phyloP scores from a whole-genome alignment of 2,329 filamentous ascomycete genomes.

The Chrysoporthe deuterocubensis region DNA sequence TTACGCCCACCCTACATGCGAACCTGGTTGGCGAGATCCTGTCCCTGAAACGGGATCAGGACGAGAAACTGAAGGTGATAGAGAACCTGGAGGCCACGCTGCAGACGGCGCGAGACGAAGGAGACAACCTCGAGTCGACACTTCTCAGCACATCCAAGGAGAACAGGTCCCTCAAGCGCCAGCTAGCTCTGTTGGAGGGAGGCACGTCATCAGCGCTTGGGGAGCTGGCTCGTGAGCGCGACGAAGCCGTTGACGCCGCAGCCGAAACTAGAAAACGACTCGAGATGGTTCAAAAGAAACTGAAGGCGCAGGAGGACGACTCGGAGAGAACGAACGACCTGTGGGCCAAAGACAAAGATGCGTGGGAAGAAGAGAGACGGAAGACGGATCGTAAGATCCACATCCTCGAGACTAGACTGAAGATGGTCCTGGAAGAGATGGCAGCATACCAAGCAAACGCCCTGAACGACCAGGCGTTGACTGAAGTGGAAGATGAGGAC shows the following conservation, averaged over 20 bases:
- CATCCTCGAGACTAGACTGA: slow-evolving; percentile 85
- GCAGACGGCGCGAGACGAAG: slow-evolving; percentile 72
- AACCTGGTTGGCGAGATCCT: slow-evolving; percentile 95
- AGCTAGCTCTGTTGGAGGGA: slow-evolving; percentile 84
- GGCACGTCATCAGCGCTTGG: slow-evolving; percentile 85
- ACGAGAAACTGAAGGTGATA: slow-evolving; percentile 85
- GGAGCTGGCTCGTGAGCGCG: slow-evolving; percentile 82
- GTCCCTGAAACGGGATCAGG: slow-evolving; percentile 82
- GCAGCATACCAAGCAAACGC: slow-evolving; percentile 65
- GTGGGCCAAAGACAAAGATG: slow-evolving; percentile 83
- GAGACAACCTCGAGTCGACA: slow-evolving; percentile 69
- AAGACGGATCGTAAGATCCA: slow-evolving; percentile 84
- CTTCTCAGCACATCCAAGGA: slow-evolving; percentile 73
- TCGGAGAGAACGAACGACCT: slow-evolving; percentile 75
- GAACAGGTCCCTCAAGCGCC: slow-evolving; percentile 77
- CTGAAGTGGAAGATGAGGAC: slow-evolving; percentile 58
- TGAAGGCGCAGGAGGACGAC: slow-evolving; percentile 81
- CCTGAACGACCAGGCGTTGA: slow-evolving; percentile 40
- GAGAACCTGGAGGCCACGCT: slow-evolving; percentile 80
- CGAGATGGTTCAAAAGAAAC: slow-evolving; percentile 76
- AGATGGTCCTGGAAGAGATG: slow-evolving; percentile 83
- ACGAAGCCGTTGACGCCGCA: slow-evolving; percentile 76
- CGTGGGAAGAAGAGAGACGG: slow-evolving; percentile 83
- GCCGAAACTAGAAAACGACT: slow-evolving; percentile 77
- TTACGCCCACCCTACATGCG: slow-evolving; percentile 93